Percentiles rank a stretch among this genome's conserved stretches.
These are phyloP conservation scores for Bruguiera hainesii DNA, from an alignment of 441 rosid genomes.

Conservation along the genomic window DNA sequence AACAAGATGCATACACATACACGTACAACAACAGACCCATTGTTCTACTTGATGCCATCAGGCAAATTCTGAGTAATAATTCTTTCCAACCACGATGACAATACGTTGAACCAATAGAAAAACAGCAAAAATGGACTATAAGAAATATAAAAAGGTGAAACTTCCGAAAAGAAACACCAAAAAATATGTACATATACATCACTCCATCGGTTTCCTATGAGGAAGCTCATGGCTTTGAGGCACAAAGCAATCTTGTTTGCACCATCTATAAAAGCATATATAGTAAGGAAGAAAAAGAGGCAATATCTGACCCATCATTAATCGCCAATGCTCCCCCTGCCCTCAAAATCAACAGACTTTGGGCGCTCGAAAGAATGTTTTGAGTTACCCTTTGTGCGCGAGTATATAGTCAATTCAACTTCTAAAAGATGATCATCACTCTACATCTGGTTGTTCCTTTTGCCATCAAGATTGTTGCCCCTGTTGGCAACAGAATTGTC, in stretches of 20 bases:
- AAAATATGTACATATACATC: slow-evolving; percentile 33
- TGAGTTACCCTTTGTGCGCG: slow-evolving; percentile 2
- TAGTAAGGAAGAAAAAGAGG: slow-evolving; percentile 1
- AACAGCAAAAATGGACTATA: slow-evolving; percentile 1
- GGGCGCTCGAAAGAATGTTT: slow-evolving; percentile 22
- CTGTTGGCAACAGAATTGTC: slow-evolving; percentile 44
- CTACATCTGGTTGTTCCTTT: slow-evolving; percentile 24
- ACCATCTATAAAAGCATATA: slow-evolving; percentile 3
- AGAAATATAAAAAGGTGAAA: not conserved
- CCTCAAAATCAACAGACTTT: slow-evolving; percentile 12
- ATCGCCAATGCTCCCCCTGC: slow-evolving; percentile 8
- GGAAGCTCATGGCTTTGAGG: slow-evolving; percentile 20
- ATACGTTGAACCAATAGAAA: no score
- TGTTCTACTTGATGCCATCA: no score
- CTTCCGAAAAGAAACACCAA: slow-evolving; percentile 4
- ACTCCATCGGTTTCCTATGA: slow-evolving; percentile 20
- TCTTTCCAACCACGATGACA: no score
- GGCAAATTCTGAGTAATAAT: no score
- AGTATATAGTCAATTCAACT: not conserved
- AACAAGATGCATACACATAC: no score
- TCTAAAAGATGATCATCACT: slow-evolving; percentile 14
- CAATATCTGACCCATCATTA: slow-evolving; percentile 8
- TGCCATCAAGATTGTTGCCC: slow-evolving; percentile 39
- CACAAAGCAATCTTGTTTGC: slow-evolving; percentile 23
- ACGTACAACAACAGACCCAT: no score